These are phyloP conservation scores for Rhizopus sp. DNA, from an alignment of 371 early-diverging fungal genomes.

Conservation along the genomic window DNA sequence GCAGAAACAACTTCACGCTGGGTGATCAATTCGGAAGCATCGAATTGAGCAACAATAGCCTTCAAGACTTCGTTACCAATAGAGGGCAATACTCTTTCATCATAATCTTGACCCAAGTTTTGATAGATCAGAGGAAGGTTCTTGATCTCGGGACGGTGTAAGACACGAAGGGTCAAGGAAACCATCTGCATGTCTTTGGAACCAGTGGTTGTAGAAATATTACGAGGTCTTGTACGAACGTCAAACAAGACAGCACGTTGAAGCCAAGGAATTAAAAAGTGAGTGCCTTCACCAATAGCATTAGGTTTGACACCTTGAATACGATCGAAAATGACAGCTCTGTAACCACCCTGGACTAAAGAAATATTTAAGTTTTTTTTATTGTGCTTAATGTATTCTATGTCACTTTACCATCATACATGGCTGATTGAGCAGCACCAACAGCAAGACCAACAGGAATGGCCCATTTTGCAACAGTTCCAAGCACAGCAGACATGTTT, in stretches of 20 bases:
- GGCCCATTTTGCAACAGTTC: constrained; percentile 64
- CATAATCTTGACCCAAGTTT: constrained; percentile 93
- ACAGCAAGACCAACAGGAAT: constrained; percentile 69
- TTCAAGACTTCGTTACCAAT: constrained; percentile 99
- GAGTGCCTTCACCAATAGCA: constrained; percentile 94
- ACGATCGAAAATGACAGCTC: constrained; percentile 97
- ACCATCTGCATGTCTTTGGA: constrained; percentile 92
- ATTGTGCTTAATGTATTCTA: constrained; percentile 1
- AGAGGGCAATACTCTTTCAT: constrained; percentile 96
- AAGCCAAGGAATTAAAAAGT: constrained; percentile 96
- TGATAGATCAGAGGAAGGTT: constrained; percentile 87
- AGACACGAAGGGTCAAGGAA: constrained; percentile 90
- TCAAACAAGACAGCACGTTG: constrained; percentile 81
- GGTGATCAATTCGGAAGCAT: constrained; percentile 96
- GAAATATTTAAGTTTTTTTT: constrained; percentile 4
- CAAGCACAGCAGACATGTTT: constrained; percentile 49
- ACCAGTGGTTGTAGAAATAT: constrained; percentile 95
- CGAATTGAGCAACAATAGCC: constrained; percentile 98
- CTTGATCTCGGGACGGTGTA: constrained; percentile 87
- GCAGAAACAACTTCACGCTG: constrained; percentile 97
- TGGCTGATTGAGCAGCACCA: constrained; percentile 74
- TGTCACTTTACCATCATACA: constrained; percentile 86
- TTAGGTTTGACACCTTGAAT: constrained; percentile 85
- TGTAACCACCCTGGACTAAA: constrained; percentile 92
- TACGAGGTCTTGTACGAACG: constrained; percentile 93